A percentile compares a stretch with the other conserved stretches of the same genome.
Conservation (phyloP, 129 eudicot species). For the sunflower (Helianthus annuus) region DNA sequence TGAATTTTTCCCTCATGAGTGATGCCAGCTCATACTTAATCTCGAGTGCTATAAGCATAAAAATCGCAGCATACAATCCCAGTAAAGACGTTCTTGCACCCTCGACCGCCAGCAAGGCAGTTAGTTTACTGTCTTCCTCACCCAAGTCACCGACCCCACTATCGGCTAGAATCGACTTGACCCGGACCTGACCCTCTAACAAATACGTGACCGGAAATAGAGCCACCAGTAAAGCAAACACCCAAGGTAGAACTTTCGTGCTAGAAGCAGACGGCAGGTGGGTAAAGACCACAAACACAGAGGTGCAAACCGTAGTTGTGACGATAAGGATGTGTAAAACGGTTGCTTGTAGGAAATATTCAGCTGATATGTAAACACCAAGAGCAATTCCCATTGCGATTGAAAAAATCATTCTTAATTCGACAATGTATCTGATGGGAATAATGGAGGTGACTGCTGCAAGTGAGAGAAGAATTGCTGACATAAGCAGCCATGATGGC, state of each 20-base stretch:
- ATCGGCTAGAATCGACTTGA: conserved; percentile 54
- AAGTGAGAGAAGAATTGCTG: conserved; percentile 80
- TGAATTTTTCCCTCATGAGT: conserved; percentile 69
- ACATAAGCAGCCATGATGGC: conserved; percentile 98
- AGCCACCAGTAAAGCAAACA: conserved; percentile 96
- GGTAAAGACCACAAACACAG: conserved; percentile 84
- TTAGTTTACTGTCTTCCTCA: conserved; percentile 72
- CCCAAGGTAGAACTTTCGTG: conserved; percentile 89
- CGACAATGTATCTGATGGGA: conserved; percentile 90
- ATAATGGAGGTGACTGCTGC: conserved; percentile 87
- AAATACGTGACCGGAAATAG: conserved; percentile 91
- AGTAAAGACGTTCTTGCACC: conserved; percentile 97
- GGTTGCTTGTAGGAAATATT: conserved; percentile 82
- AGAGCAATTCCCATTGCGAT: conserved; percentile 86
- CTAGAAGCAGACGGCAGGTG: conserved; percentile 94
- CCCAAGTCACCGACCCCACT: conserved; percentile 52
- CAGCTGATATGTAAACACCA: conserved; percentile 86
- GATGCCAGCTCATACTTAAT: conserved; percentile 90
- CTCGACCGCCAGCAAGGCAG: conserved; percentile 79
- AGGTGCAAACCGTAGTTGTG: conserved; percentile 81
- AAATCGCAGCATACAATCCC: conserved; percentile 90
- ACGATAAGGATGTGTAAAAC: conserved; percentile 75
- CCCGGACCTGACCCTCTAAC: conserved; percentile 87
- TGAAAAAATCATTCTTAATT: conserved; percentile 67
- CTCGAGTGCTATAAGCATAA: conserved; percentile 94